These are phyloP conservation scores for Schizophyllum commune DNA, from an alignment of 1,284 basidiomycete species.

Conservation along the genomic window DNA sequence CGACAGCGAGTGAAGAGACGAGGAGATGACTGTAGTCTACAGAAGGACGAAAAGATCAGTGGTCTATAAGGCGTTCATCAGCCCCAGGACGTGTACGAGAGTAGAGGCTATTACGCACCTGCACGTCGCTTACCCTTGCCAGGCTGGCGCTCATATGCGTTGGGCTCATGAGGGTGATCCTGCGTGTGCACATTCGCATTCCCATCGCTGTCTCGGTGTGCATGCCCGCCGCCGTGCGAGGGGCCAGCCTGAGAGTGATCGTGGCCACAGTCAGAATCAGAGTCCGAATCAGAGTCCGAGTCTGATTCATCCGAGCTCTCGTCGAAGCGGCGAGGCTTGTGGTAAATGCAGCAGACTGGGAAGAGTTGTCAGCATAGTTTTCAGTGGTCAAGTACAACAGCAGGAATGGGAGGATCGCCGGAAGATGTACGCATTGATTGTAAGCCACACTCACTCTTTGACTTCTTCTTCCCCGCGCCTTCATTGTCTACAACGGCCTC, in stretches of 20 bases:
- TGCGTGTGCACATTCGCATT: background rate
- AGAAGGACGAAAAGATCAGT: too few species aligned
- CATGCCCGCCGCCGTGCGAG: background rate
- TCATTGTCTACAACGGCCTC: slow-evolving; percentile 84
- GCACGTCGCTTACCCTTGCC: slow-evolving; percentile 1
- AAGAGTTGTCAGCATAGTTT: background rate
- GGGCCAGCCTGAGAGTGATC: slow-evolving; percentile 2
- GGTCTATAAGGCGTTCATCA: too few species aligned
- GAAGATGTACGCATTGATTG: background rate
- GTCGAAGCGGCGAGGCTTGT: slow-evolving; percentile 70
- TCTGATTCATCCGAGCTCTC: slow-evolving; percentile 71
- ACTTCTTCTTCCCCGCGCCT: slow-evolving; percentile 70
- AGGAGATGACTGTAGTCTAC: too few species aligned
- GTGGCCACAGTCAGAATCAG: slow-evolving; percentile 13
- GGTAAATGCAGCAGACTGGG: slow-evolving; percentile 84
- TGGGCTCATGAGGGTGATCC: background rate
- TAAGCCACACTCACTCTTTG: slow-evolving; percentile 61
- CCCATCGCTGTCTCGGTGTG: background rate
- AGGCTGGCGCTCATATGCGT: background rate
- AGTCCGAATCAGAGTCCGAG: slow-evolving; percentile 42
- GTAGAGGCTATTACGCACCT: background rate
- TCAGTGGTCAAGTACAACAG: background rate
- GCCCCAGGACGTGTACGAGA: background rate
- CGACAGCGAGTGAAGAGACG: background rate
- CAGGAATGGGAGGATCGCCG: background rate